phyloP scores from a whole-genome alignment of 75 land plant species.

The Selaginella tamariscina region DNA sequence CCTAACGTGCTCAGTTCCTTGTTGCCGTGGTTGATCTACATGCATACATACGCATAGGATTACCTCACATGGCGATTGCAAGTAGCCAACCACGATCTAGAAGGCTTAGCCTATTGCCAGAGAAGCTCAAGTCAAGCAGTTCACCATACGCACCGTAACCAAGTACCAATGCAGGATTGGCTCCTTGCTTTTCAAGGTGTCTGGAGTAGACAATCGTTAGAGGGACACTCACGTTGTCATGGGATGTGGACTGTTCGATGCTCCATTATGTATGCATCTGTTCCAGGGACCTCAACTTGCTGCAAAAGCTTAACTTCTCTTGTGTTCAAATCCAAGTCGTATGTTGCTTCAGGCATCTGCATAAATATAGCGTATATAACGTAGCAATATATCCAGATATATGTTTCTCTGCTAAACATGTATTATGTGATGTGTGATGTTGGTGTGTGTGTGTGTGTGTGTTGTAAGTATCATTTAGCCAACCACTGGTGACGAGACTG shows the following conservation, averaged over 20 bases:
- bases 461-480: too few species aligned
- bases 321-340: conserved; percentile 66
- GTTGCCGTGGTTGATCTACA: too few species aligned
- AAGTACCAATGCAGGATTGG: conserved; percentile 59
- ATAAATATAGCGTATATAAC: conserved; percentile 13
- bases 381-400: neutral
- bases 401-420: too few species aligned
- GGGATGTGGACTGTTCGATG: conserved; percentile 23
- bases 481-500: conserved; percentile 87
- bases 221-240: conserved; percentile 61
- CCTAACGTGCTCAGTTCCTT: too few species aligned
- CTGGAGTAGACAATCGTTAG: conserved; percentile 56
- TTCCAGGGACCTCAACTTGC: conserved; percentile 49
- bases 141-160: conserved; percentile 99
- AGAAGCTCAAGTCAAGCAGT: conserved; percentile 68
- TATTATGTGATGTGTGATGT: too few species aligned
- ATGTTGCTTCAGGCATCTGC: conserved; percentile 92
- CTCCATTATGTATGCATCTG: neutral
- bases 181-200: conserved; percentile 30
- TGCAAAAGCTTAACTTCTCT: conserved; percentile 42
- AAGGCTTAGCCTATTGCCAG: conserved; percentile 56
- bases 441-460: too few species aligned
- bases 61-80: conserved; percentile 99
- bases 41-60: too few species aligned
- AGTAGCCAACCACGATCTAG: conserved; percentile 91